phyloP scores from a whole-genome alignment of 1,284 basidiomycete genomes.

The Fomitopsis pinicola region DNA sequence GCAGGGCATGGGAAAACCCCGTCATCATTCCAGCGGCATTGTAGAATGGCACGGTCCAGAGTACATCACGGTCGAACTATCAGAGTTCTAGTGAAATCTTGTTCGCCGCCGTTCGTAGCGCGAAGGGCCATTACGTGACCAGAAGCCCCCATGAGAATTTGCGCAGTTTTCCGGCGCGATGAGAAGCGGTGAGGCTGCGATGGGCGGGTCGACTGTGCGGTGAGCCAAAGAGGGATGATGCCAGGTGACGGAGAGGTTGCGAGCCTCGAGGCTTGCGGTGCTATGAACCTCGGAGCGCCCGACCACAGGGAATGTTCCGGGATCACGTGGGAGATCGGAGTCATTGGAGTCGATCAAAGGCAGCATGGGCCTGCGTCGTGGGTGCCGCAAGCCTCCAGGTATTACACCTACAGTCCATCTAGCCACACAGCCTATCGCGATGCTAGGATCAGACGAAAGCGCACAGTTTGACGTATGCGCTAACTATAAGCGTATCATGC shows the following conservation, averaged over 20 bases:
- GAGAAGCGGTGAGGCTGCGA: no score
- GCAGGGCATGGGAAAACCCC: background rate
- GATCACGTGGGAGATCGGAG: background rate
- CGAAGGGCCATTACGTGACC: no score
- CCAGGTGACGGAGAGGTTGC: background rate
- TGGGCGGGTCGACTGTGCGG: background rate
- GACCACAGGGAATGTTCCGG: background rate
- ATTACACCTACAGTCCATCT: background rate
- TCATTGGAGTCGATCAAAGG: constrained; percentile 1
- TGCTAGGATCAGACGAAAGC: constrained; percentile 9
- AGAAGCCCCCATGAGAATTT: no score
- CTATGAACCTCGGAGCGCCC: background rate
- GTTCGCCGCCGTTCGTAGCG: no score
- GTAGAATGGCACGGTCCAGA: background rate
- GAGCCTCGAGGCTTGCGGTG: background rate
- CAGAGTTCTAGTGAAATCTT: background rate
- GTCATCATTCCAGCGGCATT: background rate
- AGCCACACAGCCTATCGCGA: background rate
- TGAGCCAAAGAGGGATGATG: background rate
- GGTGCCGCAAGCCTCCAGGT: background rate
- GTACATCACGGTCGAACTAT: background rate
- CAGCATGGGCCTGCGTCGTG: background rate
- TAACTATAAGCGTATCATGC: constrained; percentile 52
- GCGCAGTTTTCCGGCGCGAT: no score
- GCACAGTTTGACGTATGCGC: constrained; percentile 49